Conservation (phyloP, 2,329 filamentous ascomycete species). For the Orbilia oligospora region DNA sequence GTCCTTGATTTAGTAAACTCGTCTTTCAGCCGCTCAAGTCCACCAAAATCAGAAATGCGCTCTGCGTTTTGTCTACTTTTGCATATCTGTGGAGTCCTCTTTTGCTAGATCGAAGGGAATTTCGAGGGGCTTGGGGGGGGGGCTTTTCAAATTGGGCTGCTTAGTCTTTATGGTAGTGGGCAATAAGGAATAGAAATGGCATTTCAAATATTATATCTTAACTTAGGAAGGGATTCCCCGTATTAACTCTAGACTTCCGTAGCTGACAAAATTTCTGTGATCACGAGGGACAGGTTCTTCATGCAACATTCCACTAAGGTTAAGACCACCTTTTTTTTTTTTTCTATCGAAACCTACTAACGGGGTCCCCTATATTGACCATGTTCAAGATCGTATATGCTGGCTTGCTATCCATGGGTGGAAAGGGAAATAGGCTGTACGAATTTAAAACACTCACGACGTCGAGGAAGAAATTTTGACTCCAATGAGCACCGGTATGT, state of each 20-base stretch:
- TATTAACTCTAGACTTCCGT: not conserved
- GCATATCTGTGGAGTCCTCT: not conserved
- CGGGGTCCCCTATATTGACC: not conserved
- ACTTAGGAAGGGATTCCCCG: not conserved
- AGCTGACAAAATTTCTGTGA: not conserved
- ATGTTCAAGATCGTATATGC: not conserved
- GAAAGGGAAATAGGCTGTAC: not conserved
- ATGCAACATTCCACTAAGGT: slow-evolving; percentile 7
- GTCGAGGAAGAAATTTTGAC: not conserved
- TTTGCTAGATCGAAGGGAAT: not conserved
- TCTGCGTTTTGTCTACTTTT: not conserved
- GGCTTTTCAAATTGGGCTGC: too few relatives aligned
- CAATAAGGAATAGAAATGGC: not conserved
- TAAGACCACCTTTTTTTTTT: not conserved
- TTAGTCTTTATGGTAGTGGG: not conserved
- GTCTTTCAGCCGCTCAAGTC: not conserved
- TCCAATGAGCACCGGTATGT: not conserved
- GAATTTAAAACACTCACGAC: not conserved
- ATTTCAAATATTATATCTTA: not conserved
- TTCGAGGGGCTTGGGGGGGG: too few relatives aligned
- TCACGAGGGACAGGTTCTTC: slow-evolving; percentile 10
- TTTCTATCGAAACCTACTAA: not conserved
- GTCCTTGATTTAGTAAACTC: not conserved
- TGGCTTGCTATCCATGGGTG: not conserved
- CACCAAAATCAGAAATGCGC: not conserved